phyloP scores from a whole-genome alignment of 345 rosid species.

The Eucalyptus dawsonii region DNA sequence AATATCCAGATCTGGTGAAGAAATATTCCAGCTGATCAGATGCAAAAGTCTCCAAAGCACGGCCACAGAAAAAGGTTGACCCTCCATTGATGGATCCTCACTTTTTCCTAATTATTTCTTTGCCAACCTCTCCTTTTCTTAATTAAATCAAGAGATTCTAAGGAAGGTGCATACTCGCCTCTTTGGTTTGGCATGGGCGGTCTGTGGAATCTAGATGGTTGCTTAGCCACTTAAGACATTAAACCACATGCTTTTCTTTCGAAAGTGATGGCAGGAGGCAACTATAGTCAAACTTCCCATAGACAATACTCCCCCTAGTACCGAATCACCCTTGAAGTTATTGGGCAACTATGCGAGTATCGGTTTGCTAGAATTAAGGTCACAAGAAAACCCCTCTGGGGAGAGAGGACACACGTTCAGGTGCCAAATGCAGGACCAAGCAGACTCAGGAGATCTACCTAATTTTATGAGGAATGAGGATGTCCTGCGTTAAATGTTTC shows the following conservation, averaged over 20 bases:
- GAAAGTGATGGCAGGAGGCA: not conserved
- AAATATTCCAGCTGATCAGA: not conserved
- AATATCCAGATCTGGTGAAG: not conserved
- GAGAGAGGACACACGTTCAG: not conserved
- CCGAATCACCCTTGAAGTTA: not conserved
- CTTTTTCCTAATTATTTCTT: not conserved
- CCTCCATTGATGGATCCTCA: not conserved
- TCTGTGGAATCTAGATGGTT: not conserved
- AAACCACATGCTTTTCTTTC: not conserved
- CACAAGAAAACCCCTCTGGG: not conserved
- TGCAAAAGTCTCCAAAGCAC: not conserved
- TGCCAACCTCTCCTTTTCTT: not conserved
- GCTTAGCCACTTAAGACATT: not conserved
- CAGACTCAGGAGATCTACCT: not conserved
- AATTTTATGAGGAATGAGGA: not conserved
- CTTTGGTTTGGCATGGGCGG: not conserved
- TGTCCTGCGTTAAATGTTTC: not conserved
- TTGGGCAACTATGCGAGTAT: not conserved
- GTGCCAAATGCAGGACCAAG: not conserved
- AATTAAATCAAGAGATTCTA: not conserved
- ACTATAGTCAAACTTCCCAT: not conserved
- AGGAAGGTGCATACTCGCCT: not conserved
- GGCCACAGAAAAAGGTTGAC: not conserved
- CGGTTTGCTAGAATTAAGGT: not conserved
- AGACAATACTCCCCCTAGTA: not conserved